Conservation (phyloP, 2,329 filamentous ascomycete species). For the Colletotrichum scovillei region DNA sequence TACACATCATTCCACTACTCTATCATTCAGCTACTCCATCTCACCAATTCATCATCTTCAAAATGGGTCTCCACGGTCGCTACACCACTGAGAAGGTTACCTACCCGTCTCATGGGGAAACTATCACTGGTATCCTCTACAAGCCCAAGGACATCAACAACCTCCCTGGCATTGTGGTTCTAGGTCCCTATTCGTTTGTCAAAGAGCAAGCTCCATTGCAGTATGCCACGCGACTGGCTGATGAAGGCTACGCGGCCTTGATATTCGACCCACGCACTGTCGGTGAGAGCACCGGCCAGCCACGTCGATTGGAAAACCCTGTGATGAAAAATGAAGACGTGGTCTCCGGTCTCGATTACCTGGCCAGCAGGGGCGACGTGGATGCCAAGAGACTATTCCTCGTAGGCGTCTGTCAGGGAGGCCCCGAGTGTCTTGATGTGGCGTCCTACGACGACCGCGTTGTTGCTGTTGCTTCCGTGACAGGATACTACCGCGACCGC, state of each 20-base stretch:
- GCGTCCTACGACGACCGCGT: slow-evolving; percentile 42
- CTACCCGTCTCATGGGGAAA: too few relatives aligned
- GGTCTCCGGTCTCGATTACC: too few relatives aligned
- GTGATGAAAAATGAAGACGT: too few relatives aligned
- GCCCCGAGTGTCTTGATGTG: slow-evolving; percentile 43
- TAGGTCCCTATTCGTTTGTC: slow-evolving; percentile 42
- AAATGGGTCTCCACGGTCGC: too few relatives aligned
- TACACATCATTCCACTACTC: too few relatives aligned
- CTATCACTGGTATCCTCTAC: too few relatives aligned
- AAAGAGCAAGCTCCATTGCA: slow-evolving; percentile 45
- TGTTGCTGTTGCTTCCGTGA: slow-evolving; percentile 38
- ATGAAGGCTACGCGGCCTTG: slow-evolving; percentile 45
- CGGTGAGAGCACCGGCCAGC: slow-evolving; percentile 43
- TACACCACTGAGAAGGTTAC: too few relatives aligned
- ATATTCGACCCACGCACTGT: slow-evolving; percentile 46
- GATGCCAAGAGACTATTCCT: slow-evolving; percentile 34
- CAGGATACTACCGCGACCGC: too few relatives aligned
- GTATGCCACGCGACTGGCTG: slow-evolving; percentile 44
- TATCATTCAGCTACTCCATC: too few relatives aligned
- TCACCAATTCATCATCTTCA: too few relatives aligned
- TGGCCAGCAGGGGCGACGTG: too few relatives aligned
- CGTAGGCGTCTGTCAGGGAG: slow-evolving; percentile 44
- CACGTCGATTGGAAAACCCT: slow-evolving; percentile 41
- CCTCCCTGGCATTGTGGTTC: slow-evolving; percentile 37
- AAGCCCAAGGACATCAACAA: too few relatives aligned